Percentiles rank a stretch among this genome's conserved stretches.
Conservation (phyloP, 768 basidiomycete species). For the Leccinum incarnatum region DNA sequence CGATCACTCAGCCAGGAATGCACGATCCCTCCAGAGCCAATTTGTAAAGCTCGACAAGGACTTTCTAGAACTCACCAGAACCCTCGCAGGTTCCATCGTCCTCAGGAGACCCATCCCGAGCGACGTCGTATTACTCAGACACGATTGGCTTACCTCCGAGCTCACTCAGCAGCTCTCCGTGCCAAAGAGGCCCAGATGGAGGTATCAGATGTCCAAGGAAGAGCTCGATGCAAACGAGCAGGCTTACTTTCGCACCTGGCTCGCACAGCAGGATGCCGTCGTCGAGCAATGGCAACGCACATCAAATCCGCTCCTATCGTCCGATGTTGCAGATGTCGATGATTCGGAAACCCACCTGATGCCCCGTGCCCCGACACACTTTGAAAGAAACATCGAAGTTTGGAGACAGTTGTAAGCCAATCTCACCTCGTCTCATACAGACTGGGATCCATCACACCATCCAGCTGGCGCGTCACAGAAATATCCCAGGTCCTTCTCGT, state of each 20-base stretch:
- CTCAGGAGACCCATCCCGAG: conserved; percentile 56
- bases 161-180: conserved; percentile 8
- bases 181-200: conserved; percentile 83
- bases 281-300: conserved; percentile 51
- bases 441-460: neutral
- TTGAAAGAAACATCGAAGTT: conserved; percentile 89
- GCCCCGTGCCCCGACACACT: conserved; percentile 73
- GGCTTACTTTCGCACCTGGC: conserved; percentile 78
- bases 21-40: conserved; percentile 59
- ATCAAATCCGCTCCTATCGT: conserved; percentile 3
- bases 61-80: conserved; percentile 61
- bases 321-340: conserved; percentile 2
- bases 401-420: conserved; percentile 85
- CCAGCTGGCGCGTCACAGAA: conserved; percentile 91
- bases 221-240: conserved; percentile 92
- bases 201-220: conserved; percentile 79
- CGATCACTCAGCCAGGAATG: conserved; percentile 37
- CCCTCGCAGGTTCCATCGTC: conserved; percentile 49
- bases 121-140: conserved; percentile 36
- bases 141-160: conserved; percentile 7
- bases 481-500: conserved; percentile 86
- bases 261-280: conserved; percentile 56
- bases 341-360: conserved; percentile 30
- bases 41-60: conserved; percentile 59
- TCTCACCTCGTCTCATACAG: conserved; percentile 1